Percentiles rank a stretch among this genome's conserved stretches.
Evolutionary conservation across 73 alveolate species (phyloP).

Genomic region (Strombidium stylifer): DNA sequence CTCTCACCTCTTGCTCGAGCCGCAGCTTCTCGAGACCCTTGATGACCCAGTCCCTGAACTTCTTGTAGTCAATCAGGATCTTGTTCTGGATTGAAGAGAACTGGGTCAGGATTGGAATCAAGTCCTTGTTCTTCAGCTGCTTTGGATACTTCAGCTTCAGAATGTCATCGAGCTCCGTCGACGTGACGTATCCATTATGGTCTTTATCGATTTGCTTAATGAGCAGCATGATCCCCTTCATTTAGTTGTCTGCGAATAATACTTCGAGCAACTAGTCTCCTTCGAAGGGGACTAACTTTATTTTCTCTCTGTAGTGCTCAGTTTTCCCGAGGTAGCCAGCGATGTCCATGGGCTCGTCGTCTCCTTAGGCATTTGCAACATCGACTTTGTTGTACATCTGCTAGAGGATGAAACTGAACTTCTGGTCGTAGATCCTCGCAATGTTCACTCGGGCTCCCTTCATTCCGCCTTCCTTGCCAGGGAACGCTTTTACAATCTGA

Average conservation of each 20-base stretch:
- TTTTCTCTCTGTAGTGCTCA: conserved; percentile 12
- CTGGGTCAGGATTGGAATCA: conserved; percentile 8
- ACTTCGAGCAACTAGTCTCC: conserved; percentile 18
- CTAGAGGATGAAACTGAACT: conserved; percentile 4
- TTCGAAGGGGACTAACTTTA: neutral
- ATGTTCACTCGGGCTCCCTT: conserved; percentile 10
- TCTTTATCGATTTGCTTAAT: conserved; percentile 58
- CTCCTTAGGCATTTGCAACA: conserved; percentile 36
- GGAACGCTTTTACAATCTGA: conserved; percentile 15
- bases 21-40: no score
- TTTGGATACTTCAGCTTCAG: conserved; percentile 31
- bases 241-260: neutral
- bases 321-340: conserved; percentile 47
- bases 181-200: conserved; percentile 57
- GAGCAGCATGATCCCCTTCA: conserved; percentile 23
- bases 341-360: conserved; percentile 38
- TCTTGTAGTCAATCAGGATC: conserved; percentile 46
- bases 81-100: conserved; percentile 42
- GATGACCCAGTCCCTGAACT: conserved; percentile 19
- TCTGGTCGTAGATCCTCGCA: conserved; percentile 18
- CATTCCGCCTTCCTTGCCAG: conserved; percentile 34
- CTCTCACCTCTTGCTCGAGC: no score
- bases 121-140: conserved; percentile 15
- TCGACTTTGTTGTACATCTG: conserved; percentile 27
- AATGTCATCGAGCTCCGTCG: conserved; percentile 58